phyloP scores from a whole-genome alignment of 176 grass and related monocot genomes.

The Eleusine indica region DNA sequence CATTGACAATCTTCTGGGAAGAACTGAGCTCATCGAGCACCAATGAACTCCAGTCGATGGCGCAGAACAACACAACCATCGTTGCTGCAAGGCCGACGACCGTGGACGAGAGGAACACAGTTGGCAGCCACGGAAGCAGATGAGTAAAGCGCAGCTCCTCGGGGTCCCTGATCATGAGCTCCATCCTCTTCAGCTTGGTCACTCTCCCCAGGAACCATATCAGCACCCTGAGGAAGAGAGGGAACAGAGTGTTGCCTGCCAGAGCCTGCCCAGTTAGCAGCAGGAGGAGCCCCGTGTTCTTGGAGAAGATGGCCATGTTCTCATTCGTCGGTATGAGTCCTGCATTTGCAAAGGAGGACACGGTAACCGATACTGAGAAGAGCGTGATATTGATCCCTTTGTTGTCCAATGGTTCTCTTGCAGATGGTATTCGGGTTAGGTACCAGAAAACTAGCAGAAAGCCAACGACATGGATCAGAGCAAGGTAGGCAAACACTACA shows the following conservation, averaged over 20 bases:
- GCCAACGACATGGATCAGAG: constrained; percentile 44
- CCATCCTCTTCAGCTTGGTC: constrained; percentile 38
- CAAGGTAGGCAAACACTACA: constrained; percentile 52
- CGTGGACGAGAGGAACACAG: constrained; percentile 27
- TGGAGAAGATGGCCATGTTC: constrained; percentile 63
- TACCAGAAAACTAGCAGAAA: constrained; percentile 50
- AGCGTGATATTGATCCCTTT: constrained; percentile 55
- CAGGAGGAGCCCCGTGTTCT: constrained; percentile 51
- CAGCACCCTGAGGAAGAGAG: constrained; percentile 41
- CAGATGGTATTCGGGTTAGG: constrained; percentile 33
- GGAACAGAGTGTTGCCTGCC: constrained; percentile 64
- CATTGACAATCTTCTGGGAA: constrained; percentile 59
- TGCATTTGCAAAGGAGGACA: constrained; percentile 58
- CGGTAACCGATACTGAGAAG: constrained; percentile 53
- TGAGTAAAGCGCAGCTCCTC: constrained; percentile 39
- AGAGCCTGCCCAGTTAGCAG: constrained; percentile 48
- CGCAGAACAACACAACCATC: constrained; percentile 31
- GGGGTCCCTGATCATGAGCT: constrained; percentile 34
- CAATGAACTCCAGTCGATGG: constrained; percentile 58
- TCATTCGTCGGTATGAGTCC: constrained; percentile 69
- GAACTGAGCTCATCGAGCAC: constrained; percentile 53
- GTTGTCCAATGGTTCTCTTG: constrained; percentile 29
- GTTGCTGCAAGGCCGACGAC: constrained; percentile 30
- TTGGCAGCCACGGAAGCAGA: constrained; percentile 21
- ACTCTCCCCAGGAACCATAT: constrained; percentile 49